Conservation (phyloP, 2,329 filamentous ascomycete species). For the Penicillium decumbens region DNA sequence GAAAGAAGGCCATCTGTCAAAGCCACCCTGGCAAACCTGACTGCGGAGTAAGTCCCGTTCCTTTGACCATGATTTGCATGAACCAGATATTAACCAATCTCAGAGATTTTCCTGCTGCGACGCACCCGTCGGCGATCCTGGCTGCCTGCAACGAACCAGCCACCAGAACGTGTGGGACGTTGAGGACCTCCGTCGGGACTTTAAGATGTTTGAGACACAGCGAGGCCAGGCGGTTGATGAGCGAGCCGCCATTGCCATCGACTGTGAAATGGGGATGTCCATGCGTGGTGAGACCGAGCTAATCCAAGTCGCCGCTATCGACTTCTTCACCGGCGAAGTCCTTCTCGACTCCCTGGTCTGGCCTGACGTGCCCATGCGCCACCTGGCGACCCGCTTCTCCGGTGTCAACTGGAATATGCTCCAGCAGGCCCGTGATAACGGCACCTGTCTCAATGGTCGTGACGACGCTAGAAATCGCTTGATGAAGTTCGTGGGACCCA, state of each 20-base stretch:
- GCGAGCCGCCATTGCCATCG: slow-evolving; percentile 43
- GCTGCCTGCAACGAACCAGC: background rate
- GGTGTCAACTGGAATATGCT: slow-evolving; percentile 45
- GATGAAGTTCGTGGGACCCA: slow-evolving; percentile 43
- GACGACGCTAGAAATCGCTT: slow-evolving; percentile 42
- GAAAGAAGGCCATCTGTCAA: background rate
- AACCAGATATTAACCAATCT: background rate
- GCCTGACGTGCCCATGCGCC: slow-evolving; percentile 45
- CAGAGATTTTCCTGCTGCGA: slow-evolving; percentile 3
- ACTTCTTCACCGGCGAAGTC: slow-evolving; percentile 48
- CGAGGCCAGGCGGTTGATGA: background rate
- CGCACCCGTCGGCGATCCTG: background rate
- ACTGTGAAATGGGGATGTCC: slow-evolving; percentile 53
- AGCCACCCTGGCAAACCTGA: background rate
- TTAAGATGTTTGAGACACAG: slow-evolving; percentile 1
- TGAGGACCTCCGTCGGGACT: background rate
- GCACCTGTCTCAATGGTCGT: slow-evolving; percentile 41
- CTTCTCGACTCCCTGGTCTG: slow-evolving; percentile 52
- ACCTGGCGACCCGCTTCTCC: slow-evolving; percentile 51
- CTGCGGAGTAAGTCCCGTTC: background rate
- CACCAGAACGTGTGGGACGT: background rate
- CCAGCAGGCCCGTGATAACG: slow-evolving; percentile 1
- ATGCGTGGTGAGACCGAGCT: slow-evolving; percentile 47
- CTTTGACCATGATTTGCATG: background rate
- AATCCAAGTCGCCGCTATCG: slow-evolving; percentile 50